Conservation (phyloP, 116 monocot genomes). For the Cymodocea nodosa region DNA sequence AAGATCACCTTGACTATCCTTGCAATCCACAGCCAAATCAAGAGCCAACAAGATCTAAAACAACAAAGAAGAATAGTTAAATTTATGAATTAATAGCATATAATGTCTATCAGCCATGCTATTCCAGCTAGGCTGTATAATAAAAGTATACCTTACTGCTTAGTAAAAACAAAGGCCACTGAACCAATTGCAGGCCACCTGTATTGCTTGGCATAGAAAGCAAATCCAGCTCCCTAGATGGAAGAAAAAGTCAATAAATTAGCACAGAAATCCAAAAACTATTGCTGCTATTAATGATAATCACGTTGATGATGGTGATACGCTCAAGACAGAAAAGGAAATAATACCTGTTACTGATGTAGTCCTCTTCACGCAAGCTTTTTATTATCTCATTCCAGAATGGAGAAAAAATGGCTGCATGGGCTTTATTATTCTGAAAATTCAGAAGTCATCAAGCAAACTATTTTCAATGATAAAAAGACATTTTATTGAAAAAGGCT, state of each 20-base stretch:
- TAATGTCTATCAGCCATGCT: no score
- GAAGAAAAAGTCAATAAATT: neutral
- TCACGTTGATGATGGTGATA: neutral
- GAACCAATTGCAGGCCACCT: constrained; percentile 69
- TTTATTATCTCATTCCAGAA: constrained; percentile 99
- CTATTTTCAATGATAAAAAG: no score
- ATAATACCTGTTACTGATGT: constrained; percentile 62
- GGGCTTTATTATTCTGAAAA: constrained; percentile 28
- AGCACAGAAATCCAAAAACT: neutral
- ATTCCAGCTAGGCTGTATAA: no score
- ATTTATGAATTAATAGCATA: neutral
- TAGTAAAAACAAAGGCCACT: constrained; percentile 97
- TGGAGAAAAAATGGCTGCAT: constrained; percentile 78
- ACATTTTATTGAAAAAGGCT: neutral
- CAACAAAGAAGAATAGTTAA: neutral
- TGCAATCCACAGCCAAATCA: constrained; percentile 62
- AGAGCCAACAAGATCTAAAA: constrained; percentile 65
- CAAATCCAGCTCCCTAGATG: constrained; percentile 84
- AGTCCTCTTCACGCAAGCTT: constrained; percentile 95
- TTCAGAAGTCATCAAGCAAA: constrained; percentile 11
- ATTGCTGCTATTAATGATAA: no score
- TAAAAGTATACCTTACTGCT: constrained; percentile 66
- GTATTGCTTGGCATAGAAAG: constrained; percentile 82
- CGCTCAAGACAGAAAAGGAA: neutral
- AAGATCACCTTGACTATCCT: constrained; percentile 53